phyloP scores from a whole-genome alignment of 768 basidiomycete genomes.

The Melanogaster broomeanus region DNA sequence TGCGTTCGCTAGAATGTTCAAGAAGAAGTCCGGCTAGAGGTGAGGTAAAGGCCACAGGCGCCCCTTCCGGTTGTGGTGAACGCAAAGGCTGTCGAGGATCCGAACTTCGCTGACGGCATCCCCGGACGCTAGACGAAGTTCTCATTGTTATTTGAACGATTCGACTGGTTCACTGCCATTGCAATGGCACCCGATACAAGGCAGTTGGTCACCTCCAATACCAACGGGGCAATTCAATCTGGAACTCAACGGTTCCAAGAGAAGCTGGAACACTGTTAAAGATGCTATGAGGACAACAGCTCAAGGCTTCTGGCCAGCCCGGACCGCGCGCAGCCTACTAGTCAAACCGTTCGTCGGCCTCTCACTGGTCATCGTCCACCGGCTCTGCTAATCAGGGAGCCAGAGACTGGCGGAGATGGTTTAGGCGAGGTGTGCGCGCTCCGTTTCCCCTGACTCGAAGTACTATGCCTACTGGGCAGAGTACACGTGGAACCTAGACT shows the following conservation, averaged over 20 bases:
- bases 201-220: constrained; percentile 8
- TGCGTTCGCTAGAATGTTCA: not conserved
- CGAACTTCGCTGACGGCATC: not conserved
- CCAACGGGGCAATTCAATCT: constrained; percentile 11
- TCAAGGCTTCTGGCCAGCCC: constrained; percentile 8
- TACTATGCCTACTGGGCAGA: constrained; percentile 21
- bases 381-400: constrained; percentile 6
- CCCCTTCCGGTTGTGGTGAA: too few relatives aligned
- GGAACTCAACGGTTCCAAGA: constrained; percentile 6
- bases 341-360: constrained; percentile 11
- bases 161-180: not conserved
- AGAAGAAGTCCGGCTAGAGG: not conserved
- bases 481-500: constrained; percentile 16
- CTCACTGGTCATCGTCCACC: not conserved
- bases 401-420: constrained; percentile 11
- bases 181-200: constrained; percentile 9
- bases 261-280: constrained; percentile 7
- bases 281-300: not conserved
- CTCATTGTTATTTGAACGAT: constrained; percentile 2
- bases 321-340: constrained; percentile 12
- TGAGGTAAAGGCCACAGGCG: too few relatives aligned
- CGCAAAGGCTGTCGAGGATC: constrained; percentile 5
- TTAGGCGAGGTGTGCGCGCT: not conserved
- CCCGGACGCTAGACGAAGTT: constrained; percentile 6
- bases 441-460: constrained; percentile 14